Evolutionary conservation across 495 filamentous ascomycete species (phyloP), one percentile per base, ranked within the genome.

Genomic region (Aspergillus bertholletiae): DNA sequence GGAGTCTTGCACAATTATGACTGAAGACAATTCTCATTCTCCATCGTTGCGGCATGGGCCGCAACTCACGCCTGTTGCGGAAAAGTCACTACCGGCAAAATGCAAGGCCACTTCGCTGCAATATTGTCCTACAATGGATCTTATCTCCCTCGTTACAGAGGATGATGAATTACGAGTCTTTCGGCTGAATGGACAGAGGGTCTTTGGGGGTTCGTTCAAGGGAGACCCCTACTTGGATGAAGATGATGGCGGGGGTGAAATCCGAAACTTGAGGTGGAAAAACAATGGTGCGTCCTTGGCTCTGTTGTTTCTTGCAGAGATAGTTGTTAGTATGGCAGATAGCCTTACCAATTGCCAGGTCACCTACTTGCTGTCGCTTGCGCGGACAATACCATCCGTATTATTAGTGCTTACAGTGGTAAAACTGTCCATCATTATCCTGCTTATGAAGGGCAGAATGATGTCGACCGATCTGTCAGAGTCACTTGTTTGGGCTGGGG

Each of bases 111-210:
- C 73, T 51, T 77, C 84, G 48, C 63, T 92, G 27, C 75, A 86
- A 15, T 90, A 88, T 69, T 93, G 89, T 72, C 90, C 91, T 9
- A 83, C 83, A 22, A 89, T 93, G 81, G 89, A 94, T 70, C 78
- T 96, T 49, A 73, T 90, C 37, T 86, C 85, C 12, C 72, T 90
- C 30, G 86, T 84, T n/a, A 85, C 85, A 4, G 72, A 80, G 13
- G 81, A 87, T 54, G 79, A 84, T 23, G 75, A 84, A 50, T 64
- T 90, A 34, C 69, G 79, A 50, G 80, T 88, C 11, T 88, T 82
- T 62, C 74, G 90, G 57, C 60, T 89, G 46, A 90, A 88, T 49
- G 84, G 84, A 0, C 85, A 88, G 61, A 73, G 78, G 5, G 84
- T 88, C 2, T 86, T 93, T 61, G 84, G 88, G 7, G 72, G 66